Base-by-base conservation (phyloP, 2,329 filamentous ascomycete species). In the Diplodia intermedia region DNA sequence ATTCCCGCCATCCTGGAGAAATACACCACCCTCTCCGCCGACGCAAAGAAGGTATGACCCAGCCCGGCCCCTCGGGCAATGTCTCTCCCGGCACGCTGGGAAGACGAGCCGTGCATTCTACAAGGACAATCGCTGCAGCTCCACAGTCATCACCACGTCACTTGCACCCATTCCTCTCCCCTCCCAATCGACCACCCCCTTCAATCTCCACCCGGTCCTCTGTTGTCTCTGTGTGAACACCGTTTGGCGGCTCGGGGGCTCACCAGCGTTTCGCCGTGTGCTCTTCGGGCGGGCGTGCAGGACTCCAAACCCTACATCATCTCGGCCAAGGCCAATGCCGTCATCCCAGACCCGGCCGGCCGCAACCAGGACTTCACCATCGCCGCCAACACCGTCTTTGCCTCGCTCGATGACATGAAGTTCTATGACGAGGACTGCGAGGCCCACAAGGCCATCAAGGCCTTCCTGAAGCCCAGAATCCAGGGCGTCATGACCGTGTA, bases 221-320 rank as follows among this genome's bases (percentile, higher is more conserved):
- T 26, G 33, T 49, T 29, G 36, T 62, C 18, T 53, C 49, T 55
- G n/a, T 14, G 26, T 40, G 40, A 47, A 38, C 40, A 38, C 23
- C 61, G 49, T 43, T 31, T 36, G 18, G 8, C 33, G 5, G 38
- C 53, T 49, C 49, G 18, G 8, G 18, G 5, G 38, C 53, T 49
- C 49, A 47, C 50, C 14, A 47, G n/a, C 66, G 15, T 57, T 7
- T 61, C 20, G 29, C 36, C 36, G 36, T 38, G 9, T 38, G 36
- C 36, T 43, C 23, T 56, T 57, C 52, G 31, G 15, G 15, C 15
- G n/a, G 40, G 20, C 63, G 38, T 61, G 33, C 61, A 91, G 89
- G 84, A 90, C 72, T 88, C 88, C 71, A 87, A 89, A 75, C 88
- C 88, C 3, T 91, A 91, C 76, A 89, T 91, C 71, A 77, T 88